Base-by-base conservation (phyloP, 2,329 filamentous ascomycete genomes). In the Trichophyton verrucosum region DNA sequence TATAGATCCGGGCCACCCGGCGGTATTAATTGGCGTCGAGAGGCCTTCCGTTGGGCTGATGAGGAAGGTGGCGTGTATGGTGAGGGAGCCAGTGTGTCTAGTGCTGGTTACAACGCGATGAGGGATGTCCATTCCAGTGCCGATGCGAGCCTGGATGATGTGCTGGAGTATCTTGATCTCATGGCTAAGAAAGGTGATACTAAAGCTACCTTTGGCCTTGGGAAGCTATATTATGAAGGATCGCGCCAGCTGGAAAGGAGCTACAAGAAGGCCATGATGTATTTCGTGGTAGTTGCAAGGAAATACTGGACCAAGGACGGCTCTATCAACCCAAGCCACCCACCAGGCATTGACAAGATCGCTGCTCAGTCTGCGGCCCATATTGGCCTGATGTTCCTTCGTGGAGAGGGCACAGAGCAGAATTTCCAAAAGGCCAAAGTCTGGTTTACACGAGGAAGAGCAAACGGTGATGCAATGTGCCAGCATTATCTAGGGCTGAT, bases 11-110 rank as follows among this genome's bases (percentile, higher is more conserved):
- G 94, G 0, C 92, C 94, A 1, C 92, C 94, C 0, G 92, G 92
- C 9, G 94, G 94, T 3, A 86, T 87, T 74, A 80, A 82, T 36
- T 86, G 95, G 79, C 80, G 86, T 1, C 82, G 83, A 33, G 88
- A 96, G 69, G 84, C 87, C 5, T 95, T 89, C 76, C 84, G 89
- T 61, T 88, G 96, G 68, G 89, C 91, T 2, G 95, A 99, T 69
- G 90, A 96, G 57, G 79, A 86, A 33, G 95, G 94, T 6, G 94
- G 94, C 49, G 87, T 96, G 5, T 99, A 96, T 71, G 95, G 94
- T 55, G 90, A 96, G 74, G 95, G 94, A 2, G 94, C 94, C 11
- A 97, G 92, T 70, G 89, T 87, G 44, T 86, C 87, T 24, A 96
- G 91, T 70, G 87, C 94, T 0, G 94, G 94, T 3, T 81, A 83